These are phyloP conservation scores for Tylopilus sp. DNA, from an alignment of 768 basidiomycete species.

Conservation along the genomic window DNA sequence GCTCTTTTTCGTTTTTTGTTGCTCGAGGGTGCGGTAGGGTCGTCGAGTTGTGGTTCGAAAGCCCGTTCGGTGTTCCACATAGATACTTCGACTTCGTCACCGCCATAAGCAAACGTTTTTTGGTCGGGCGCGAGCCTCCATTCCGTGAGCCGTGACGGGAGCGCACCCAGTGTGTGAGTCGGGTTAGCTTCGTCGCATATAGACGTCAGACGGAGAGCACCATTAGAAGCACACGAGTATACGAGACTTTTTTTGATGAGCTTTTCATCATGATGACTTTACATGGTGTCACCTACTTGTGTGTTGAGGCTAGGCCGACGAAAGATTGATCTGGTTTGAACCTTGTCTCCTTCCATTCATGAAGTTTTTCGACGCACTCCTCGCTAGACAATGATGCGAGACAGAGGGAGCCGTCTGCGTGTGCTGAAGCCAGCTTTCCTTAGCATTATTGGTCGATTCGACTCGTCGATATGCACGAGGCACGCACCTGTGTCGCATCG, in stretches of 20 bases:
- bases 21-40: constrained; percentile 12
- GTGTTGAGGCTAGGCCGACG: constrained; percentile 53
- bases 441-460: constrained; percentile 29
- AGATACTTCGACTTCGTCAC: constrained; percentile 82
- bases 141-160: constrained; percentile 67
- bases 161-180: constrained; percentile 34
- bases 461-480: background rate
- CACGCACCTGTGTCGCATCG: constrained; percentile 39
- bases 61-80: constrained; percentile 72
- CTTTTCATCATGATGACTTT: background rate
- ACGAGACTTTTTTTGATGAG: constrained; percentile 32
- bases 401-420: constrained; percentile 54
- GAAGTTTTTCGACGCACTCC: constrained; percentile 36
- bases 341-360: constrained; percentile 65
- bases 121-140: constrained; percentile 58
- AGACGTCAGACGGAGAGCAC: constrained; percentile 56
- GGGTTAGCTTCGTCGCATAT: constrained; percentile 25
- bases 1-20: constrained; percentile 54
- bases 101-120: constrained; percentile 72
- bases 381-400: constrained; percentile 43
- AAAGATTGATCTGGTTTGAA: constrained; percentile 51
- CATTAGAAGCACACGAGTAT: constrained; percentile 74
- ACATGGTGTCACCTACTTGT: constrained; percentile 40
- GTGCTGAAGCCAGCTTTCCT: constrained; percentile 64
- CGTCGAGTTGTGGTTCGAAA: constrained; percentile 31